These are phyloP conservation scores for Alternaria ethzedia DNA, from an alignment of 2,329 filamentous ascomycete genomes.

Conservation along the genomic window DNA sequence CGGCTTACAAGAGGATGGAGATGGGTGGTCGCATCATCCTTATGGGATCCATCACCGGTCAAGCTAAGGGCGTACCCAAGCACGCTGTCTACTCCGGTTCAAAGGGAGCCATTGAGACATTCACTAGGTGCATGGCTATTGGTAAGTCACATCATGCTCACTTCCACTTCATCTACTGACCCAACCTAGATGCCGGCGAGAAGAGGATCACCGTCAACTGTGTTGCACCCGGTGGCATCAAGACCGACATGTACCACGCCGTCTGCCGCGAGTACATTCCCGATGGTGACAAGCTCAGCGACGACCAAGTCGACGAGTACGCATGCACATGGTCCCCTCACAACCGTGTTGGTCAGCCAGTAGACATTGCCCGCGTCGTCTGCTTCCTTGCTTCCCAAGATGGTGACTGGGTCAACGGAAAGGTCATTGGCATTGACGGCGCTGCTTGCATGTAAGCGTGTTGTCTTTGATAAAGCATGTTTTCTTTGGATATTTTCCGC, in stretches of 20 bases:
- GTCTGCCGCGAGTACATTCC: slow-evolving; percentile 70
- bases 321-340: slow-evolving; percentile 69
- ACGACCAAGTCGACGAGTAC: slow-evolving; percentile 68
- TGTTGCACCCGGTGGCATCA: slow-evolving; percentile 63
- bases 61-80: slow-evolving; percentile 63
- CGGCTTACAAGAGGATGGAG: slow-evolving; percentile 61
- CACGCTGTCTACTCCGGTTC: slow-evolving; percentile 61
- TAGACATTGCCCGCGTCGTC: slow-evolving; percentile 71
- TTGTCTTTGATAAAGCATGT: background rate
- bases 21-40: slow-evolving; percentile 61
- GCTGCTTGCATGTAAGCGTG: slow-evolving; percentile 51
- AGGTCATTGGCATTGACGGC: slow-evolving; percentile 58
- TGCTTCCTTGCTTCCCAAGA: slow-evolving; percentile 65
- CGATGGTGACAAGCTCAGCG: slow-evolving; percentile 60
- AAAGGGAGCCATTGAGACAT: slow-evolving; percentile 63
- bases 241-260: slow-evolving; percentile 66
- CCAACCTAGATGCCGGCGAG: slow-evolving; percentile 54
- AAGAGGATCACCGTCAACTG: slow-evolving; percentile 67
- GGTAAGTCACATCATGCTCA: slow-evolving; percentile 33
- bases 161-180: slow-evolving; percentile 19
- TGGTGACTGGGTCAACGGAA: slow-evolving; percentile 63
- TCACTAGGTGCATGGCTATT: slow-evolving; percentile 62
- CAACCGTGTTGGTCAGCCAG: slow-evolving; percentile 69
- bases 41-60: slow-evolving; percentile 63
- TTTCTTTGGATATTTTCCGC: slow-evolving; percentile 2